These are phyloP conservation scores for Aspergillus pseudonomiae DNA, from an alignment of 2,329 filamentous ascomycete species.

Conservation along the genomic window DNA sequence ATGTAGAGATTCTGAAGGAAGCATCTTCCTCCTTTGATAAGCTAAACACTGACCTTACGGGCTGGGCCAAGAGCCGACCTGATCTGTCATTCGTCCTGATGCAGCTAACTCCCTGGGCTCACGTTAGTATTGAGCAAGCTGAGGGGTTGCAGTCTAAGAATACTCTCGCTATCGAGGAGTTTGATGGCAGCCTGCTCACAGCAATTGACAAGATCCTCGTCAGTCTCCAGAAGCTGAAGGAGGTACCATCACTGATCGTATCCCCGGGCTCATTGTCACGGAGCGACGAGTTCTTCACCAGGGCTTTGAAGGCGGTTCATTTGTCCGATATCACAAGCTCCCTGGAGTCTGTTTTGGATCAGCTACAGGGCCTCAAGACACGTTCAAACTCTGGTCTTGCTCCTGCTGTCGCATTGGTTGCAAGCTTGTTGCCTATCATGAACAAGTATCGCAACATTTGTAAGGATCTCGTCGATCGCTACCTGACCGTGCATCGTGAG, in stretches of 20 bases:
- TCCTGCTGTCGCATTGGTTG: conserved; percentile 61
- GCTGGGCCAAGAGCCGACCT: conserved; percentile 53
- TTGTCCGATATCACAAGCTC: conserved; percentile 56
- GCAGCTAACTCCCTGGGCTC: conserved; percentile 69
- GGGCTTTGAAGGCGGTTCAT: conserved; percentile 63
- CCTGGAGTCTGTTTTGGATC: conserved; percentile 49
- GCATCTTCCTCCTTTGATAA: conserved; percentile 31
- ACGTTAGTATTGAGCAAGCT: conserved; percentile 30
- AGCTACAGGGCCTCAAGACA: conserved; percentile 51
- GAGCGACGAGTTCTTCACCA: conserved; percentile 56
- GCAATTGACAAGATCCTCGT: conserved; percentile 78
- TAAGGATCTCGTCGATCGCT: conserved; percentile 59
- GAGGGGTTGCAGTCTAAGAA: conserved; percentile 16
- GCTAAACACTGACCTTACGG: conserved; percentile 47
- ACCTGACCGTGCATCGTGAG: conserved; percentile 67
- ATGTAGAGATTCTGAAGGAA: conserved; percentile 34
- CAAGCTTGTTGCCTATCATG: conserved; percentile 69
- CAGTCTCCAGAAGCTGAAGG: conserved; percentile 69
- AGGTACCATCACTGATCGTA: conserved; percentile 62
- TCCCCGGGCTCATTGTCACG: conserved; percentile 66
- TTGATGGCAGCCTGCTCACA: conserved; percentile 63
- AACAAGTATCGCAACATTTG: conserved; percentile 70
- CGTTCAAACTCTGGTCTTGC: conserved; percentile 45
- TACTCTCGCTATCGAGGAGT: conserved; percentile 42
- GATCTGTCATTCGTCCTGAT: conserved; percentile 66